phyloP scores from a whole-genome alignment of 352 stramenopile species.

The Phytopythium cucurbitacearum region DNA sequence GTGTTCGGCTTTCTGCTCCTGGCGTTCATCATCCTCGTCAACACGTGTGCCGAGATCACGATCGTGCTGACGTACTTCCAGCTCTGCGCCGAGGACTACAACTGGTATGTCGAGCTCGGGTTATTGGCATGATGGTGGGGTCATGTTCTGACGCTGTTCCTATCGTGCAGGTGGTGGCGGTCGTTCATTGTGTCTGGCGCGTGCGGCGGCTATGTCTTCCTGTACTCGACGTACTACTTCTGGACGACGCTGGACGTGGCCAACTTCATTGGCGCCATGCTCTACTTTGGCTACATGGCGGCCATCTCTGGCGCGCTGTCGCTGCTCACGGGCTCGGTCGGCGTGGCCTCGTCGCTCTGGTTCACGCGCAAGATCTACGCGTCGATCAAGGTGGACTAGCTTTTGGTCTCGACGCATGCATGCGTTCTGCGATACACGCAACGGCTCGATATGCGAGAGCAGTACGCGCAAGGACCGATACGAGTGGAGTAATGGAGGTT shows the following conservation, averaged over 20 bases:
- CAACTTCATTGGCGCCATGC: conserved; percentile 88
- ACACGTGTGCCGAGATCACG: conserved; percentile 99
- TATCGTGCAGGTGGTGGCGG: conserved; percentile 91
- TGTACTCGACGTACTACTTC: conserved; percentile 99
- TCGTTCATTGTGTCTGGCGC: conserved; percentile 97
- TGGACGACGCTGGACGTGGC: conserved; percentile 93
- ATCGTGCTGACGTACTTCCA: conserved; percentile 99
- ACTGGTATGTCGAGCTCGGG: conserved; percentile 89
- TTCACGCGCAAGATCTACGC: conserved; percentile 99
- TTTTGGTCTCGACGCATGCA: background rate
- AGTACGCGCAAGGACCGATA: too few relatives aligned
- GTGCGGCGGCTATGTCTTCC: conserved; percentile 97
- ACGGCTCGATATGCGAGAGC: too few relatives aligned
- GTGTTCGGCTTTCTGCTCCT: conserved; percentile 99
- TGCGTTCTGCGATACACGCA: too few relatives aligned
- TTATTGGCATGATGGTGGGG: background rate
- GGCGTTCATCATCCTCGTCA: conserved; percentile 97
- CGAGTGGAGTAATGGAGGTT: too few relatives aligned
- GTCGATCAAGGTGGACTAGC: conserved; percentile 96
- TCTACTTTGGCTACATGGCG: conserved; percentile 99
- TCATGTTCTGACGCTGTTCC: background rate
- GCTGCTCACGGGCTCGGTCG: conserved; percentile 95
- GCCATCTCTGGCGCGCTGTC: conserved; percentile 96
- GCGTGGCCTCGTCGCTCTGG: conserved; percentile 96
- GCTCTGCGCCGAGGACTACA: conserved; percentile 99